Percentiles rank a stretch among this genome's conserved stretches.
These are phyloP conservation scores for Leucoagaricus sp. DNA, from an alignment of 1,284 basidiomycete species.

Conservation along the genomic window DNA sequence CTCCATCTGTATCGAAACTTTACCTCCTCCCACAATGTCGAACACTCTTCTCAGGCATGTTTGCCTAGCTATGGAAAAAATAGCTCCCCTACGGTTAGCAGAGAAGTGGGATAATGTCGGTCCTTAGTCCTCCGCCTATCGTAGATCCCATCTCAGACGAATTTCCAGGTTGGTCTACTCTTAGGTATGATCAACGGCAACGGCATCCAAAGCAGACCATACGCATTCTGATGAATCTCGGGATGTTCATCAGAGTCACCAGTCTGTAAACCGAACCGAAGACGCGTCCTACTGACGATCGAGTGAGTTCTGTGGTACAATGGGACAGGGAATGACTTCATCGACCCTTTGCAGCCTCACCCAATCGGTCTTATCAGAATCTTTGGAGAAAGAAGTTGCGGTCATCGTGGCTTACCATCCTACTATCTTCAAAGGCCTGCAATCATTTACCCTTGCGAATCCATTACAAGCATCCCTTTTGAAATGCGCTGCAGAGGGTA, in stretches of 20 bases:
- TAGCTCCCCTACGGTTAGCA: constrained; percentile 84
- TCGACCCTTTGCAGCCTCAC: constrained; percentile 60
- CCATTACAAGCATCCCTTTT: constrained; percentile 83
- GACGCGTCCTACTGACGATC: constrained; percentile 78
- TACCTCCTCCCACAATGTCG: constrained; percentile 25
- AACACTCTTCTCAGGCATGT: constrained; percentile 49
- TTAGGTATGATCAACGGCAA: constrained; percentile 52
- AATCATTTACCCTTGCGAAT: constrained; percentile 77
- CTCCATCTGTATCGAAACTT: neutral
- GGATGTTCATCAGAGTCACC: constrained; percentile 65
- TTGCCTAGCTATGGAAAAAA: constrained; percentile 70
- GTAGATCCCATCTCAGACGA: constrained; percentile 11
- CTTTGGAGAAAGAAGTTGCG: constrained; percentile 60
- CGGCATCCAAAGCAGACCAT: neutral
- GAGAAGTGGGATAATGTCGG: constrained; percentile 92
- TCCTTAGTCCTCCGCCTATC: constrained; percentile 16
- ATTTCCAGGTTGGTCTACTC: constrained; percentile 74
- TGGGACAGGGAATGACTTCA: neutral
- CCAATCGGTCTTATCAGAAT: constrained; percentile 75
- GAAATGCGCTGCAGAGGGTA: constrained; percentile 76
- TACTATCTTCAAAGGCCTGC: constrained; percentile 83
- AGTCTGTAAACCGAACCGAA: constrained; percentile 52
- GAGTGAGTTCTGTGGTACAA: constrained; percentile 56
- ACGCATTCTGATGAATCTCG: constrained; percentile 1
- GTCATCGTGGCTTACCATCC: constrained; percentile 89